Evolutionary conservation across 805 yeast genomes (phyloP), one percentile per base, ranked within the genome.

Genomic region (Soucietia sequanensis): DNA sequence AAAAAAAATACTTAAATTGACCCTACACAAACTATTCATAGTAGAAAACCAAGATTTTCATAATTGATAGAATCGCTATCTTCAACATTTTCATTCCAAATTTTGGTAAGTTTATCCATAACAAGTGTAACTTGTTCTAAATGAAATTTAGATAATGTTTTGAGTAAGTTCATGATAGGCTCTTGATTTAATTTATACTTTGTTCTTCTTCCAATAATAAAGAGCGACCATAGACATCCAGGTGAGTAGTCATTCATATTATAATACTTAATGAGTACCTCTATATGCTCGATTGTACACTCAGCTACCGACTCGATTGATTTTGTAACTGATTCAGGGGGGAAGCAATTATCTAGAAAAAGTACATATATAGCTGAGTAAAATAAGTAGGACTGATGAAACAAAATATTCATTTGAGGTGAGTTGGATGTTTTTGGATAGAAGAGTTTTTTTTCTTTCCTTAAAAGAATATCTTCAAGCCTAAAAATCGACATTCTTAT

Each of bases 191-290:
- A 23, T 10, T 19, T 4, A 11, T 17, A 23, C 4, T 9, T 29
- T 1, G 23, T 13, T n/a, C 11, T 16, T 3, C 17, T 19, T 4
- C 31, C 31, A n/a, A 29, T 21, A 11, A 29, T 18, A 13, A 16
- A 18, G 10, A 29, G 13, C 7, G 31, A 21, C 31, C 31, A 29
- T 12, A 29, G 23, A 21, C 23, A 29, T 11, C 31, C 31, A 19
- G 31, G 23, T 3, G 31, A 29, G 17, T 29, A 29, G n/a, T 7
- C 13, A 18, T 29, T 9, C 10, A 13, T 18, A 10, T n/a, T 18
- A 14, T 18, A 29, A 10, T 29, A 29, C 11, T 10, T 14, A 11
- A 18, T 29, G n/a, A 29, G 10, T 11, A 14, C 17, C 31, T 29
- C 17, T 9, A 29, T n/a, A n/a, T n/a, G 31, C 20, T 29, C 31